These are phyloP conservation scores for Entonaema liquescens DNA, from an alignment of 495 filamentous ascomycete species.

Conservation along the genomic window DNA sequence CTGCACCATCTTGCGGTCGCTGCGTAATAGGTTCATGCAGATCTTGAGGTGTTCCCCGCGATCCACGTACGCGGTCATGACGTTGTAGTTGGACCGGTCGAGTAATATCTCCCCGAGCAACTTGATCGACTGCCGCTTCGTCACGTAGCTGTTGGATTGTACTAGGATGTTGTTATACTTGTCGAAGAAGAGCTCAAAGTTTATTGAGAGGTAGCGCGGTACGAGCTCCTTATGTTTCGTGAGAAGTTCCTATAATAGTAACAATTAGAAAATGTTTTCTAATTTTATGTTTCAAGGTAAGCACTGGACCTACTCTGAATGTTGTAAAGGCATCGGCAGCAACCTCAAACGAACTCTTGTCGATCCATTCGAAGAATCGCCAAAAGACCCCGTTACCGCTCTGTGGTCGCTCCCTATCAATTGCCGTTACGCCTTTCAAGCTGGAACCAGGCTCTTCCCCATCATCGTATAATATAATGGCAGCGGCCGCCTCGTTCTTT, in stretches of 20 bases:
- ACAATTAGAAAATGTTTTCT: neutral
- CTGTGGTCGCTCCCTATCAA: conserved; percentile 72
- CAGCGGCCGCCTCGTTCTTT: conserved; percentile 87
- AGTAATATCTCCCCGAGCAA: conserved; percentile 93
- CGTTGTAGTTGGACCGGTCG: conserved; percentile 93
- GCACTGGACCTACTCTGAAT: conserved; percentile 74
- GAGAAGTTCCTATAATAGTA: conserved; percentile 74
- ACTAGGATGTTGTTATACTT: conserved; percentile 90
- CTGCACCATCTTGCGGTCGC: conserved; percentile 98
- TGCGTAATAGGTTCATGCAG: conserved; percentile 93
- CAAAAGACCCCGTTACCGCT: conserved; percentile 88
- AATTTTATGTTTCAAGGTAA: neutral
- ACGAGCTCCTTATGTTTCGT: conserved; percentile 93
- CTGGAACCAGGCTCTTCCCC: conserved; percentile 65
- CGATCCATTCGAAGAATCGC: conserved; percentile 98
- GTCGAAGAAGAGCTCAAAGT: conserved; percentile 90
- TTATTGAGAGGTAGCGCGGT: conserved; percentile 81
- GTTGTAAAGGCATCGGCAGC: conserved; percentile 97
- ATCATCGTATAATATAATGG: conserved; percentile 91
- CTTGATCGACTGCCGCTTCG: conserved; percentile 98
- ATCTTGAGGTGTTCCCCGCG: conserved; percentile 94
- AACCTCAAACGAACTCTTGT: conserved; percentile 93
- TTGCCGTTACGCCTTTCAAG: conserved; percentile 65
- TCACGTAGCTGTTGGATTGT: conserved; percentile 94
- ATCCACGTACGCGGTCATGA: conserved; percentile 98